Evolutionary conservation across 169 alveolate genomes (phyloP).

Genomic region (Cryptosporidium tyzzeri): DNA sequence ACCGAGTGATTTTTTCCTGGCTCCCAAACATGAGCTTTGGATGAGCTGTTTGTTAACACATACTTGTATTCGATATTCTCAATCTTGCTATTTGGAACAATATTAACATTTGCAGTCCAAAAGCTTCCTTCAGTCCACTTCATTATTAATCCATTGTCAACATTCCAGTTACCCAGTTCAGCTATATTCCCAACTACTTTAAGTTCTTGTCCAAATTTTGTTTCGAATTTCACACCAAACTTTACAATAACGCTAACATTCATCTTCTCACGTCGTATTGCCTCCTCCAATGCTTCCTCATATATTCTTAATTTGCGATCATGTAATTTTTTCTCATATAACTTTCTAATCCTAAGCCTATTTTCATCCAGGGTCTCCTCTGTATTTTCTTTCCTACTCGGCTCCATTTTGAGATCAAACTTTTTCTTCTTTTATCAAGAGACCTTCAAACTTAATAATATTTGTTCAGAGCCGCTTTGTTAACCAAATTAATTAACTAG

Average conservation of each 20-base stretch:
- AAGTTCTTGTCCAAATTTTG: constrained; percentile 59
- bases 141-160: constrained; percentile 40
- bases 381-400: constrained; percentile 24
- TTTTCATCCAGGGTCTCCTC: constrained; percentile 25
- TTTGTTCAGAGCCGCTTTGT: neutral
- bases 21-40: constrained; percentile 40
- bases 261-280: constrained; percentile 66
- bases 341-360: constrained; percentile 51
- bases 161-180: constrained; percentile 66
- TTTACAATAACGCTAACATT: constrained; percentile 1
- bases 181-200: constrained; percentile 65
- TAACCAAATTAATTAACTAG: too few relatives aligned
- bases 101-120: constrained; percentile 35
- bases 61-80: constrained; percentile 74
- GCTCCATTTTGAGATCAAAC: neutral
- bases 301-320: constrained; percentile 64
- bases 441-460: neutral
- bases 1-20: constrained; percentile 72
- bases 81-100: neutral
- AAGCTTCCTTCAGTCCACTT: constrained; percentile 63
- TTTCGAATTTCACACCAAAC: constrained; percentile 58
- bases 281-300: constrained; percentile 73
- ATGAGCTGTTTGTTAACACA: neutral
- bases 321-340: constrained; percentile 56
- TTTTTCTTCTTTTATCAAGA: neutral